phyloP scores from a whole-genome alignment of 202 grass and related monocot genomes.

The Hordeum pubiflorum region DNA sequence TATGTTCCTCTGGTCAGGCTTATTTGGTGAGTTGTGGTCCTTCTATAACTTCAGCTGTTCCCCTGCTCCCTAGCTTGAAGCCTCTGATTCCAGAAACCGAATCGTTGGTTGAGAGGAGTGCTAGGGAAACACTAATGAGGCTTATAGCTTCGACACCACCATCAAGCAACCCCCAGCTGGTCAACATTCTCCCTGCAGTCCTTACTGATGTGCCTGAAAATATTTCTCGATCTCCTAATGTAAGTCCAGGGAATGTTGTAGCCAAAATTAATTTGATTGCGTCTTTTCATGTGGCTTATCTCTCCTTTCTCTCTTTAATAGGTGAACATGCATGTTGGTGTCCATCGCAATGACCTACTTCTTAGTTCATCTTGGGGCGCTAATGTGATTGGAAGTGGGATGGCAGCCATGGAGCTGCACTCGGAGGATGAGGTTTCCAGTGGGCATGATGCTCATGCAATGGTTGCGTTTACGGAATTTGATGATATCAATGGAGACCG shows the following conservation, averaged over 20 bases:
- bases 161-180: conserved; percentile 31
- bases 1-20: conserved; percentile 74
- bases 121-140: conserved; percentile 82
- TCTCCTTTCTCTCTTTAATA: conserved; percentile 4
- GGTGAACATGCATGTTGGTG: conserved; percentile 27
- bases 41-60: conserved; percentile 53
- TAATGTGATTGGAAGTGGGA: conserved; percentile 27
- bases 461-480: conserved; percentile 6
- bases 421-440: conserved; percentile 9
- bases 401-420: conserved; percentile 24
- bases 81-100: conserved; percentile 62
- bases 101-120: conserved; percentile 65
- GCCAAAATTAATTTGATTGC: neutral
- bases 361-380: conserved; percentile 18
- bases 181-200: conserved; percentile 39
- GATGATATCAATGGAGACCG: neutral
- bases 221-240: conserved; percentile 21
- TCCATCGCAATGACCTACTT: neutral
- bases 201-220: conserved; percentile 41
- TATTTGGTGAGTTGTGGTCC: conserved; percentile 84
- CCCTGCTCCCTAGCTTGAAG: conserved; percentile 46
- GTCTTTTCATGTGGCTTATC: neutral
- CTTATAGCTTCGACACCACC: conserved; percentile 66
- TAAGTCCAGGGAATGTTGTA: conserved; percentile 20
- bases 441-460: conserved; percentile 4